A percentile compares a stretch with the other conserved stretches of the same genome.
Conservation (phyloP, 2,329 filamentous ascomycete genomes). For the Lasiodiplodia sp. region DNA sequence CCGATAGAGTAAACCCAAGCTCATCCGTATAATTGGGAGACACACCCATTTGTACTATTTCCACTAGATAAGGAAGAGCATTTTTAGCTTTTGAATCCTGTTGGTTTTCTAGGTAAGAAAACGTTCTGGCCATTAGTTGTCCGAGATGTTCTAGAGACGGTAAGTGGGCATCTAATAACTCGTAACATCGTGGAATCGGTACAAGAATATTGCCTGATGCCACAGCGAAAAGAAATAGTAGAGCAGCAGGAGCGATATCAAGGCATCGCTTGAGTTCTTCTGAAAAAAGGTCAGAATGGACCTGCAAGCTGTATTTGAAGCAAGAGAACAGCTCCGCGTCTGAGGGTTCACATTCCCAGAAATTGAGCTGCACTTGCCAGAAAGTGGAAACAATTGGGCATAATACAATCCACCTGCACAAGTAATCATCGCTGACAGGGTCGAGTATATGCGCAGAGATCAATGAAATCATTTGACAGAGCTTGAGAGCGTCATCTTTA, state of each 20-base stretch:
- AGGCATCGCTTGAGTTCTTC: no score
- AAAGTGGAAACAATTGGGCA: background rate
- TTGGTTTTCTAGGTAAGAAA: no score
- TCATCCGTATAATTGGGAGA: background rate
- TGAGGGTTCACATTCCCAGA: background rate
- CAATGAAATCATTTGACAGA: background rate
- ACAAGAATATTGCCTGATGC: background rate
- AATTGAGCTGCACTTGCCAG: fast-evolving
- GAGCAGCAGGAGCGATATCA: no score
- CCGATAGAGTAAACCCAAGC: background rate
- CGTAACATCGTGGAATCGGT: background rate
- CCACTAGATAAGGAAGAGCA: background rate
- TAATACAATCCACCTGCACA: no score
- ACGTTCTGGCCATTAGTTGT: fast-evolving
- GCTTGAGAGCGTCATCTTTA: background rate
- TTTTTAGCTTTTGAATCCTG: no score
- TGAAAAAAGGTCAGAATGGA: background rate
- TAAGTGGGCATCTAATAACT: background rate
- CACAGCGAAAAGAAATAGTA: no score
- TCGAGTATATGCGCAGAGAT: background rate
- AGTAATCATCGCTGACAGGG: fast-evolving
- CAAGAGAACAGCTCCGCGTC: background rate
- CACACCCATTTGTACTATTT: background rate
- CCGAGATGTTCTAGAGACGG: no score
- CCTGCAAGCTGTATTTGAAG: background rate